phyloP scores from a whole-genome alignment of 2,329 filamentous ascomycete species.

The Alternaria ventricosa region DNA sequence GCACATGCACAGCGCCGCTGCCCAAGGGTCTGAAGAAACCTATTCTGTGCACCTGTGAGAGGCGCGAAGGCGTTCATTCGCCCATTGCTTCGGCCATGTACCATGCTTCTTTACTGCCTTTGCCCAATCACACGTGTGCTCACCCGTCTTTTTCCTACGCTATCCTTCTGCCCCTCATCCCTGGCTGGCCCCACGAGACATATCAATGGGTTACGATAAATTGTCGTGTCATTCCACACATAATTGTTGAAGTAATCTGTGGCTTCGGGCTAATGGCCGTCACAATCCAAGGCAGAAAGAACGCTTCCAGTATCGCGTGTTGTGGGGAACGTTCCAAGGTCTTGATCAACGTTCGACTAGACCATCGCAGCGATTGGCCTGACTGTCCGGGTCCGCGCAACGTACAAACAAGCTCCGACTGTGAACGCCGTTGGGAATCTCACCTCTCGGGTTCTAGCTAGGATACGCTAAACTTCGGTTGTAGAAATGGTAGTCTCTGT shows the following conservation, averaged over 20 bases:
- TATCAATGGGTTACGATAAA: background rate
- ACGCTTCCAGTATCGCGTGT: background rate
- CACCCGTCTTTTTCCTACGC: background rate
- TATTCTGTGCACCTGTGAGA: background rate
- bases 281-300: background rate
- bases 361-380: background rate
- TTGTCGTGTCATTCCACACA: background rate
- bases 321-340: background rate
- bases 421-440: background rate
- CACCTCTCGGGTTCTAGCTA: background rate
- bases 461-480: background rate
- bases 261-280: background rate
- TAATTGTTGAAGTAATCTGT: background rate
- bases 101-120: background rate
- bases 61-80: background rate
- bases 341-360: background rate
- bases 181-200: conserved; percentile 1
- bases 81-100: background rate
- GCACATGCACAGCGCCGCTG: background rate
- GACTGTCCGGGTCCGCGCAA: background rate
- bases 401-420: background rate
- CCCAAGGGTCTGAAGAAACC: background rate
- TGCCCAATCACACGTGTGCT: background rate
- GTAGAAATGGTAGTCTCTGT: background rate
- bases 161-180: conserved; percentile 13